These are phyloP conservation scores for Solanum dulcamara DNA, from an alignment of 257 asterid species.

Conservation along the genomic window DNA sequence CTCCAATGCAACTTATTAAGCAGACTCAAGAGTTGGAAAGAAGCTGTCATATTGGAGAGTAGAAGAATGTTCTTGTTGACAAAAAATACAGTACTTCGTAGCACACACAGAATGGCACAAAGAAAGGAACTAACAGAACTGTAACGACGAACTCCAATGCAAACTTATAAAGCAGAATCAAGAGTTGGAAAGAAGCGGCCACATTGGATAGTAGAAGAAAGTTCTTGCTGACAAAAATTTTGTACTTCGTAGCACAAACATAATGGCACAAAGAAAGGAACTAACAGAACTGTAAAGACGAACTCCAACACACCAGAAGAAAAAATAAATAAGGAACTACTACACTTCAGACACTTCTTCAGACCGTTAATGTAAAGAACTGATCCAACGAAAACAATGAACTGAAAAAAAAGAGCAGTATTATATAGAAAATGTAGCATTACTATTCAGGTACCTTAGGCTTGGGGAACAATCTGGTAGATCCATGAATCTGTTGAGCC, in stretches of 20 bases:
- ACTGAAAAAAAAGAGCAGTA: not conserved
- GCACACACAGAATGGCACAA: no score
- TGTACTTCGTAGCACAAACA: not conserved
- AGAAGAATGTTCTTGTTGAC: no score
- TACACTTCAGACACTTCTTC: not conserved
- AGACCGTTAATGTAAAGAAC: not conserved
- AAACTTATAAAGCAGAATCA: not conserved
- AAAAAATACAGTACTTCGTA: no score
- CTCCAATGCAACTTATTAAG: not conserved
- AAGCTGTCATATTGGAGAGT: no score
- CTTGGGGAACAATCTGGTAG: not conserved
- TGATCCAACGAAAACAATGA: not conserved
- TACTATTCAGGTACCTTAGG: not conserved
- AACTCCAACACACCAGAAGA: not conserved
- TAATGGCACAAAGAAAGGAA: not conserved
- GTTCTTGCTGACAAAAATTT: not conserved
- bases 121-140: no score
- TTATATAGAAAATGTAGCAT: not conserved
- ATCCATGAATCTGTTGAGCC: not conserved
- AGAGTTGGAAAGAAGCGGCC: no score
- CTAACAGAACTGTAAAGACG: not conserved
- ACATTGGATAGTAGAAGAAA: not conserved
- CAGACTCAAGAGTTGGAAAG: not conserved
- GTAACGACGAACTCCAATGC: no score
- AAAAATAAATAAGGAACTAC: not conserved